These are phyloP conservation scores for Pseudogymnoascus sp. DNA, from an alignment of 2,329 filamentous ascomycete species.

Conservation along the genomic window DNA sequence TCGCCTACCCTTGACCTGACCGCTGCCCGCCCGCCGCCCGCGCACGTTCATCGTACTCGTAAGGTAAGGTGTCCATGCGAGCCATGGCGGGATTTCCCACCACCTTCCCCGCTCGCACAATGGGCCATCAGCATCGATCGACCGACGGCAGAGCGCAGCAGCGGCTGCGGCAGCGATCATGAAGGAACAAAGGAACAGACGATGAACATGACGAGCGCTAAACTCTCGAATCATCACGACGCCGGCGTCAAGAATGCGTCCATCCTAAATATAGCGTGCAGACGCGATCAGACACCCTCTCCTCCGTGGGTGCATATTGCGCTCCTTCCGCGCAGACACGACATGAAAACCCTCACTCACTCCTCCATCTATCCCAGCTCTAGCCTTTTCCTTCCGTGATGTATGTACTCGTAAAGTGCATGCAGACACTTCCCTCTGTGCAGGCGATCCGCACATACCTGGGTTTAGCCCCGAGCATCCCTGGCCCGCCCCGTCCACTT, in stretches of 20 bases:
- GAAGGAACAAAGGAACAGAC: not conserved
- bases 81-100: not conserved
- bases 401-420: not conserved
- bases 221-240: not conserved
- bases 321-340: not conserved
- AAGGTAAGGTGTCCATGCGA: not conserved
- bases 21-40: not conserved
- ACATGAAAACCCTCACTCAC: not conserved
- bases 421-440: not conserved
- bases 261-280: not conserved
- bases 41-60: not conserved
- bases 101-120: not conserved
- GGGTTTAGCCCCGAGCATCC: not conserved
- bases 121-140: not conserved
- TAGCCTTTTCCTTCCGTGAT: not conserved
- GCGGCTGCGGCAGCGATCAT: not conserved
- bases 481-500: not conserved
- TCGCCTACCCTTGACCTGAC: not conserved
- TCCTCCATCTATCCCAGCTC: not conserved
- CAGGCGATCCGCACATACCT: not conserved
- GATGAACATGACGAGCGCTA: not conserved
- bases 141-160: not conserved
- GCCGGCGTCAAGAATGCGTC: not conserved
- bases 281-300: not conserved
- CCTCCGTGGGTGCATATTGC: not conserved